A percentile compares a stretch with the other conserved stretches of the same genome.
Conservation (phyloP, 352 stramenopile genomes). For the Pythium dissotocum region DNA sequence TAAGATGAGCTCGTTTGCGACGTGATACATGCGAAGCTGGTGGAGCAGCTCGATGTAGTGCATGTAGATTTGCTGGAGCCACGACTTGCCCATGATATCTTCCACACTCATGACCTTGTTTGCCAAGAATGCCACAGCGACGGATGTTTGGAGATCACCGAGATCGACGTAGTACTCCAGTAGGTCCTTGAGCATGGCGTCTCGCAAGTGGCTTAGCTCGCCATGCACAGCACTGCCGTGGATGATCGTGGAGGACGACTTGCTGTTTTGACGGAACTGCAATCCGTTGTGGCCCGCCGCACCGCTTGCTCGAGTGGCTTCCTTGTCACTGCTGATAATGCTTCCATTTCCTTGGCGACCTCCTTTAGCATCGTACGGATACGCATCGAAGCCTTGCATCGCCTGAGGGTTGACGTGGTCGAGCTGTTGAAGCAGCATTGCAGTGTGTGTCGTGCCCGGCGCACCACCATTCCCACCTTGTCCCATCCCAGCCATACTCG, state of each 20-base stretch:
- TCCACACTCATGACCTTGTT: conserved; percentile 74
- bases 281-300: conserved; percentile 5
- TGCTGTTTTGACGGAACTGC: conserved; percentile 23
- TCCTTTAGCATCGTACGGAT: conserved; percentile 69
- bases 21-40: conserved; percentile 85
- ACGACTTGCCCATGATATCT: conserved; percentile 80
- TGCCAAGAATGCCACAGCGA: conserved; percentile 76
- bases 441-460: conserved; percentile 55
- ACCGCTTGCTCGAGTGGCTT: conserved; percentile 19
- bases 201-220: conserved; percentile 68
- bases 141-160: conserved; percentile 84
- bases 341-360: conserved; percentile 21
- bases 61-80: conserved; percentile 91
- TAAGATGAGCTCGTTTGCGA: conserved; percentile 84
- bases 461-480: conserved; percentile 6
- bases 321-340: conserved; percentile 22
- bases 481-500: conserved; percentile 29
- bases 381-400: conserved; percentile 86
- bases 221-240: conserved; percentile 78
- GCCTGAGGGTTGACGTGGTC: conserved; percentile 87
- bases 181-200: conserved; percentile 81
- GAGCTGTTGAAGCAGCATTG: conserved; percentile 80
- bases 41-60: conserved; percentile 90
- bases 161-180: conserved; percentile 87
- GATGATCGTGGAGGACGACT: conserved; percentile 63